Conservation (phyloP, 2,329 filamentous ascomycete genomes). For the Domatiomyces catenatus region DNA sequence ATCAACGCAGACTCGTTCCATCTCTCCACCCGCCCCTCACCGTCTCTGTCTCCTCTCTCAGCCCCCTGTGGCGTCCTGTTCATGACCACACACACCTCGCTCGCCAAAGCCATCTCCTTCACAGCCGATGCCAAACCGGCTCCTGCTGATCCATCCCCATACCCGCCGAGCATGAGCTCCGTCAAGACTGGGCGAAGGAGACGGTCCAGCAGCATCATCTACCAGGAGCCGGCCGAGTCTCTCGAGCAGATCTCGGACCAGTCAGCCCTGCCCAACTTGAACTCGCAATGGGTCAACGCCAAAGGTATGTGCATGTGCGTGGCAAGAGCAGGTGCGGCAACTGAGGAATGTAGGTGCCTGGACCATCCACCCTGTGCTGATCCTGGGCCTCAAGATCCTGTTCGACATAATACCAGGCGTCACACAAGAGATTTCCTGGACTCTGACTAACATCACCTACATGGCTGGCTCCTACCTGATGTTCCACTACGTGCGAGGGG, state of each 20-base stretch:
- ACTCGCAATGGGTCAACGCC: constrained; percentile 97
- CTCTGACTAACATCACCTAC: constrained; percentile 94
- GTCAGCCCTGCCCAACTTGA: constrained; percentile 82
- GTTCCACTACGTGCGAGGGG: constrained; percentile 97
- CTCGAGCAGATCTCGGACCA: constrained; percentile 97
- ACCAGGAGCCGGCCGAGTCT: constrained; percentile 90
- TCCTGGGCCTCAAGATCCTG: constrained; percentile 80
- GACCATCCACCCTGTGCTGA: constrained; percentile 92
- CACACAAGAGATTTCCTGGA: constrained; percentile 97
- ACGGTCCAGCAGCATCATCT: constrained; percentile 95
- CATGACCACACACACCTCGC: constrained; percentile 46
- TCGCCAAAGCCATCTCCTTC: constrained; percentile 83
- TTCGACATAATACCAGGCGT: constrained; percentile 94
- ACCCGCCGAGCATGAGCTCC: constrained; percentile 42
- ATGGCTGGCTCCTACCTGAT: constrained; percentile 98
- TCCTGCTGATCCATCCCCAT: constrained; percentile 34
- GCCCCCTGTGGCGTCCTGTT: constrained; percentile 3
- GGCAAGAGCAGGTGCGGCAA: neutral
- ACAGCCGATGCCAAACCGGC: constrained; percentile 65
- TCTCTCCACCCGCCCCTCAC: neutral
- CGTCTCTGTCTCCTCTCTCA: neutral
- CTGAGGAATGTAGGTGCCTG: constrained; percentile 56
- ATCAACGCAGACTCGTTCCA: neutral
- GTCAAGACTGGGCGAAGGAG: constrained; percentile 62
- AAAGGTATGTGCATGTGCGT: constrained; percentile 54